Evolutionary conservation across 2,329 filamentous ascomycete species (phyloP), one percentile per base, ranked within the genome.

Genomic region (Paramyrothecium sp.): DNA sequence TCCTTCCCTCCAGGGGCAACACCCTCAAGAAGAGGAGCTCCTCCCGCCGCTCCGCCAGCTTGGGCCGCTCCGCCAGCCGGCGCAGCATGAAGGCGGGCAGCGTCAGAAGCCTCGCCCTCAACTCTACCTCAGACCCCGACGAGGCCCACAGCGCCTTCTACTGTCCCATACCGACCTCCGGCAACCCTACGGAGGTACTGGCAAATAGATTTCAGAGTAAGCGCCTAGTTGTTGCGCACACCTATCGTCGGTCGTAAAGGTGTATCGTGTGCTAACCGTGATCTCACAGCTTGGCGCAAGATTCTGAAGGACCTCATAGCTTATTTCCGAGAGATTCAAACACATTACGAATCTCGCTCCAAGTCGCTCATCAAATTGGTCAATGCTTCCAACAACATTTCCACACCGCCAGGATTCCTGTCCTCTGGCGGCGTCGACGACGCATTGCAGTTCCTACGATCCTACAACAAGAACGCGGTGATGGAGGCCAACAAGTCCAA

Each of bases 271-370:
- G 50, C 59, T 60, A 53, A 57, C 51, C 2, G 26, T 12, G n/a
- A 20, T 53, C 11, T 46, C 49, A 55, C 65, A 96, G 92, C 90
- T 54, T 99, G 95, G 95, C 87, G 95, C 66, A 97, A 96, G 78
- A 84, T 97, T 16, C 83, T 99, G 54, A 98, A 98, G 72, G 93
- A 97, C 64, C 81, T 98, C 49, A 97, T 98, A 63, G 79, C 90
- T 56, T 98, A 97, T 73, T 98, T 97, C 72, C 88, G 91, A 66
- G 95, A 98, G 72, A 87, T 98, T 51, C 92, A 97, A 70, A 84
- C 84, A 53, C 91, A 93, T 51, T 97, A 97, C 73, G 94, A 99
- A 69, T 83, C 89, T 56, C 88, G 90, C 60, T 84, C 90, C 26
- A 98, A 97, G 72, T 86, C 89, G 8, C 80, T 96, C 4, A 73